A percentile compares a stretch with the other conserved stretches of the same genome.
Evolutionary conservation across 1,139 yeast species (phyloP).

Genomic region (Candida sojae): DNA sequence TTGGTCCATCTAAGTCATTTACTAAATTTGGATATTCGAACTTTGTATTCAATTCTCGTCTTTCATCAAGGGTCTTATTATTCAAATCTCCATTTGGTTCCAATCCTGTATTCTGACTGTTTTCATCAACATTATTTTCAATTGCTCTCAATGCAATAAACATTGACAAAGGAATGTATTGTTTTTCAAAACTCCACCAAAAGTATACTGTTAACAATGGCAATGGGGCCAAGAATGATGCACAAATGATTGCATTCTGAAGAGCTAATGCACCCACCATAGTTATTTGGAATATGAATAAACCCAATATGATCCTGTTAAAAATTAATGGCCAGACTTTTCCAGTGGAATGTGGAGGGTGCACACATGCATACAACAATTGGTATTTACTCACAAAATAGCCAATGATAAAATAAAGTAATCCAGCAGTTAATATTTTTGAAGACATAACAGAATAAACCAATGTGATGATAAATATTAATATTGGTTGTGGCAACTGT

Average conservation of each 20-base stretch:
- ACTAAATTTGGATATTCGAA: conserved; percentile 78
- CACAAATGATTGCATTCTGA: conserved; percentile 73
- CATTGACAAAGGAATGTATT: conserved; percentile 75
- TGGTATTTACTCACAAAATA: conserved; percentile 68
- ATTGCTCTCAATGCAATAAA: conserved; percentile 79
- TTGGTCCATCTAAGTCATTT: conserved; percentile 76
- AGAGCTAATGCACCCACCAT: conserved; percentile 89
- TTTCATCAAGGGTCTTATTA: conserved; percentile 59
- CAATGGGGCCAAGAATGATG: conserved; percentile 71
- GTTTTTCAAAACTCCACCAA: conserved; percentile 80
- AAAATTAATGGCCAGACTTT: conserved; percentile 71
- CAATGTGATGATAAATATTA: conserved; percentile 60
- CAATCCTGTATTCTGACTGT: conserved; percentile 14
- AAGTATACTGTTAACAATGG: conserved; percentile 68
- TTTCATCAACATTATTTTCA: conserved; percentile 19
- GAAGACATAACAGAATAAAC: conserved; percentile 67
- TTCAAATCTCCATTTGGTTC: conserved; percentile 9
- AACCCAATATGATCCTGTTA: conserved; percentile 57
- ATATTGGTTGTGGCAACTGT: conserved; percentile 64
- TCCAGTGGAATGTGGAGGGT: conserved; percentile 72
- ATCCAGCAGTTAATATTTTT: conserved; percentile 63
- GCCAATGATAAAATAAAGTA: conserved; percentile 62
- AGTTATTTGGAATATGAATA: conserved; percentile 73
- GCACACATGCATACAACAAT: conserved; percentile 64
- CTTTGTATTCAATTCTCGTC: conserved; percentile 63